Conservation (phyloP, 2,329 filamentous ascomycete species). For the Pseudocercospora ulei region DNA sequence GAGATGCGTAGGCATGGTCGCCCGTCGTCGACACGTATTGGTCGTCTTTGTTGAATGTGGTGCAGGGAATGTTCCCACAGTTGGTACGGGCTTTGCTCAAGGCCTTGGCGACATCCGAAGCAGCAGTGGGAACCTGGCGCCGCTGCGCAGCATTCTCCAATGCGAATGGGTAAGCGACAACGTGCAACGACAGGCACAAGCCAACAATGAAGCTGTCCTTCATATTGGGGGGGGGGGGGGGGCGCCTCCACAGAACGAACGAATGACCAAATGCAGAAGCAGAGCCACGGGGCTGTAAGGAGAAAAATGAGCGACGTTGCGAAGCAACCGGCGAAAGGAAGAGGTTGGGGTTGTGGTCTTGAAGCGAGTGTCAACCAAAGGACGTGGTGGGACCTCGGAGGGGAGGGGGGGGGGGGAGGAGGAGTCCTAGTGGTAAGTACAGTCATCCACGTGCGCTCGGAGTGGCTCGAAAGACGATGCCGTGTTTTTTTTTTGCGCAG, state of each 20-base stretch:
- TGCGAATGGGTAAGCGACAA: conserved; percentile 9
- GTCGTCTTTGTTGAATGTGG: conserved; percentile 13
- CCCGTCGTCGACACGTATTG: conserved; percentile 14
- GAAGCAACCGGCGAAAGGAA: conserved; percentile 1
- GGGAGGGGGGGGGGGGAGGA: not conserved
- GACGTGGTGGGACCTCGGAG: not conserved
- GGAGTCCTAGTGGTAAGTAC: conserved; percentile 1
- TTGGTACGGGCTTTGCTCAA: conserved; percentile 14
- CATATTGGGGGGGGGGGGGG: conserved; percentile 3
- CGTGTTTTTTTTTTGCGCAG: too few species aligned
- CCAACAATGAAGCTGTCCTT: conserved; percentile 10
- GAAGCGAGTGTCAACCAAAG: conserved; percentile 1
- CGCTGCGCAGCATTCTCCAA: conserved; percentile 7
- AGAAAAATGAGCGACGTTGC: not conserved
- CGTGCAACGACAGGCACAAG: conserved; percentile 4
- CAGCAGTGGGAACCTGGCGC: conserved; percentile 5
- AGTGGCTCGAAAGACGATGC: too few species aligned
- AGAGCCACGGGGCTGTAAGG: not conserved
- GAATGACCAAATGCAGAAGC: conserved; percentile 1
- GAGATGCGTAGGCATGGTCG: conserved; percentile 13
- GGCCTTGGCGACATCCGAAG: not conserved
- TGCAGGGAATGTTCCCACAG: conserved; percentile 16
- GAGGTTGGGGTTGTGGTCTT: conserved; percentile 4
- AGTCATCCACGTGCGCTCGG: not conserved
- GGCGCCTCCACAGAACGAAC: conserved; percentile 1